These are phyloP conservation scores for Lasiodiplodia theobromae DNA, from an alignment of 2,329 filamentous ascomycete species.

Conservation along the genomic window DNA sequence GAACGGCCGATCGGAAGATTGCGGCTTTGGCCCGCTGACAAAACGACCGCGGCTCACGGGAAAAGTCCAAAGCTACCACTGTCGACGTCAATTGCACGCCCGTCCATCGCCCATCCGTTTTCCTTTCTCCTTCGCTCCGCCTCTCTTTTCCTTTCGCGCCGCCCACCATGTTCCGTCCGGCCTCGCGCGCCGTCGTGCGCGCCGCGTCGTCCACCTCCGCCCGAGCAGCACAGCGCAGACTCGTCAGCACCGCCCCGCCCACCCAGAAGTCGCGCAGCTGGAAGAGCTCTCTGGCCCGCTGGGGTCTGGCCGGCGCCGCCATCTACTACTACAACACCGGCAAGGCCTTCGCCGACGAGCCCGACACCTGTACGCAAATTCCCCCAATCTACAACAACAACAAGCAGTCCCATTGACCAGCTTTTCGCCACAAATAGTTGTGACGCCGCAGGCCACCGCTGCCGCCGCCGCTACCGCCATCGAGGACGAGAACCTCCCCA, in stretches of 20 bases:
- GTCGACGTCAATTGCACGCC: slow-evolving; percentile 23
- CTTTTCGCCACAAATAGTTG: slow-evolving; percentile 28
- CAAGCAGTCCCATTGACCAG: slow-evolving; percentile 8
- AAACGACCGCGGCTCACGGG: slow-evolving; percentile 1
- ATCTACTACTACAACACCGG: slow-evolving; percentile 97
- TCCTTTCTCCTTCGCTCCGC: not conserved
- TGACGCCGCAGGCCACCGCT: slow-evolving; percentile 46
- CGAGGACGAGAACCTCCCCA: slow-evolving; percentile 51
- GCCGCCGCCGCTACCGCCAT: slow-evolving; percentile 1
- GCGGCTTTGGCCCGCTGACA: slow-evolving; percentile 18
- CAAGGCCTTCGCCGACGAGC: slow-evolving; percentile 83
- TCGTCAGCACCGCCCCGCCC: slow-evolving; percentile 65
- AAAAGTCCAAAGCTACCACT: slow-evolving; percentile 11
- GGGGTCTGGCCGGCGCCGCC: slow-evolving; percentile 76
- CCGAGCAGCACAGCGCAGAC: slow-evolving; percentile 54
- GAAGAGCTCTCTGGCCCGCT: slow-evolving; percentile 77
- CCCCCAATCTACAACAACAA: not conserved
- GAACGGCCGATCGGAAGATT: slow-evolving; percentile 17
- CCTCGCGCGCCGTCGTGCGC: slow-evolving; percentile 53
- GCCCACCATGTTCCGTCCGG: slow-evolving; percentile 59
- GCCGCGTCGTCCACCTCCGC: slow-evolving; percentile 34
- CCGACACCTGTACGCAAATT: slow-evolving; percentile 60
- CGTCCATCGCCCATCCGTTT: slow-evolving; percentile 10
- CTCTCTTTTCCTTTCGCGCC: not conserved
- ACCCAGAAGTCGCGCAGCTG: slow-evolving; percentile 76